Base-by-base conservation (phyloP, 2,329 filamentous ascomycete genomes). In the Dichotomopilus funicola region DNA sequence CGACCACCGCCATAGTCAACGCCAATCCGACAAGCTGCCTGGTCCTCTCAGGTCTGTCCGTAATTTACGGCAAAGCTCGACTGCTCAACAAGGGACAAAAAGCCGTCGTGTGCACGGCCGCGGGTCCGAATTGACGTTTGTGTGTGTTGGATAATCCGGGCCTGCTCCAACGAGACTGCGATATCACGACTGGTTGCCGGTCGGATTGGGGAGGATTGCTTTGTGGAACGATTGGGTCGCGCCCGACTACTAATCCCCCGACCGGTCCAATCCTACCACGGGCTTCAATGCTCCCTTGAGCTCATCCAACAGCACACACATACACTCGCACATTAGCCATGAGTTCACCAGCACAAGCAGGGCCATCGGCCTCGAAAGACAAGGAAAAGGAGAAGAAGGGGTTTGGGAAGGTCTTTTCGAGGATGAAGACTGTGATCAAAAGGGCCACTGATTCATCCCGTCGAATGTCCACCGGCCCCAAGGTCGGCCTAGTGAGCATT, bases 401-500 rank as follows among this genome's bases (percentile, higher is more conserved):
- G 10, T 61, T 81, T 34, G 73, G 72, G 53, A 78, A 72, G 63
- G 68, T 80, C 19, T 59, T 81, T 36, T 73, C 73, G 38, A 71
- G 75, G 38, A 71, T 78, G 64, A 81, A 75, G 71, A 76, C 76
- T 3, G 76, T 77, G 36, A 70, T 80, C 54, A 78, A 70, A 67
- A 75, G 70, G 61, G 67, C 72, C 12, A 48, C 45, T 57, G 75
- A 76, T 57, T 62, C 53, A 38, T 63, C 47, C 59, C 61, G 55
- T 9, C 56, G 59, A 13, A 38, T 56, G 27, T 67, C 46, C 49
- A 64, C 50, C 36, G 56, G 45, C 55, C 53, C 60, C 7, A 56
- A 61, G 45, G 34, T 59, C 37, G 59, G 49, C 6, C 50, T 60
- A 34, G 55, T 65, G 3, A 52, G 50, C 13, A 53, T 59, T 34